phyloP scores from a whole-genome alignment of 2,329 filamentous ascomycete genomes.

The Ophiostoma ips region DNA sequence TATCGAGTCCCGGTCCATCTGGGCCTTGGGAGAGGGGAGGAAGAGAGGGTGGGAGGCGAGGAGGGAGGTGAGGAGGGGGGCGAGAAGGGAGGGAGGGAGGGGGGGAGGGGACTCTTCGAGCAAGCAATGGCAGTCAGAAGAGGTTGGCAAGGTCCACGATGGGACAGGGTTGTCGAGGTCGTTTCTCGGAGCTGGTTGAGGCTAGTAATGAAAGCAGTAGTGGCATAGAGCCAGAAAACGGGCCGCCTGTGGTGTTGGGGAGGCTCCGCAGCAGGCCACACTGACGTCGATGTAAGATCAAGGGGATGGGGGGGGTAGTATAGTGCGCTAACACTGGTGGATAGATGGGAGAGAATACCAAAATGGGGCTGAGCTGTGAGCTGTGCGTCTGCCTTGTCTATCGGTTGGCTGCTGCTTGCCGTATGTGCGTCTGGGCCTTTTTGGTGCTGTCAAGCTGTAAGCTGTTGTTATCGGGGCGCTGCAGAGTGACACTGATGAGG shows the following conservation, averaged over 20 bases:
- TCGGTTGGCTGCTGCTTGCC: not conserved
- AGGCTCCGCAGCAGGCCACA: not conserved
- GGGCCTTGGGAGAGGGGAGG: too few species aligned
- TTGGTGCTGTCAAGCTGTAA: too few species aligned
- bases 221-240: not conserved
- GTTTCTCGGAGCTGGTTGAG: not conserved
- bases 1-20: constrained; percentile 39
- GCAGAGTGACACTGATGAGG: not conserved
- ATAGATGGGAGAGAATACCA: not conserved
- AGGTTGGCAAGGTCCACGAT: too few species aligned
- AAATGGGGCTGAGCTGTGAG: not conserved
- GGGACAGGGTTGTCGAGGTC: too few species aligned
- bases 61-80: too few species aligned
- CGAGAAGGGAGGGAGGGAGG: too few species aligned
- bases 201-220: not conserved
- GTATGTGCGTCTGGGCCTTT: not conserved
- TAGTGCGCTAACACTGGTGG: not conserved
- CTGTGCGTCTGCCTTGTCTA: not conserved
- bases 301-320: not conserved
- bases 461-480: not conserved
- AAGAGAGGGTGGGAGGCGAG: too few species aligned
- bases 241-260: not conserved
- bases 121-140: not conserved
- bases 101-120: not conserved
- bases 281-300: not conserved